A percentile compares a stretch with the other conserved stretches of the same genome.
Evolutionary conservation across 148 eudicot genomes (phyloP).

Genomic region (Arbutus unedo): DNA sequence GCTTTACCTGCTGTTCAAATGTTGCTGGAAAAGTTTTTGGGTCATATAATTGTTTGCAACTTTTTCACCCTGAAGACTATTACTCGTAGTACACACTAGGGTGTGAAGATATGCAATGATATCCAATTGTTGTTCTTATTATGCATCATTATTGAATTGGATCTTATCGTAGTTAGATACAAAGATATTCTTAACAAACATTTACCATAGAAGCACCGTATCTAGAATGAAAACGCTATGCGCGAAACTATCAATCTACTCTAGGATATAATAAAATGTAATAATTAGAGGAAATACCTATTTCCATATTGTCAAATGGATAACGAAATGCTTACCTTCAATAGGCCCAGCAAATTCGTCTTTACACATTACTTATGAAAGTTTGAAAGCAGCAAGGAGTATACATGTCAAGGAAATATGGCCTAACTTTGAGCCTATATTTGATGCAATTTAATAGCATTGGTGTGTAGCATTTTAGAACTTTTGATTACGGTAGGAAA

Average conservation of each 20-base stretch:
- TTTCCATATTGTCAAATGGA: no score
- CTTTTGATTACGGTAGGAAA: no score
- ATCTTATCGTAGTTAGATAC: not conserved
- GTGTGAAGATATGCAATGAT: not conserved
- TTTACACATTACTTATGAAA: no score
- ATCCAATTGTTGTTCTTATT: not conserved
- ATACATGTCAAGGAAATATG: no score
- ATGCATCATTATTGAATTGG: not conserved
- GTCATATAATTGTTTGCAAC: not conserved
- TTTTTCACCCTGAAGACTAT: not conserved
- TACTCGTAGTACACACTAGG: not conserved
- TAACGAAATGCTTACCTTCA: not conserved
- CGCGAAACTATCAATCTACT: no score
- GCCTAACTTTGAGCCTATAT: no score
- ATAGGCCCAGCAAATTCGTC: not conserved
- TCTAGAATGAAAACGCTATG: no score
- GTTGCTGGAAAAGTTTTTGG: not conserved
- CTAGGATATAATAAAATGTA: no score
- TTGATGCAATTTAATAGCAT: no score
- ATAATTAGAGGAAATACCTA: not conserved
- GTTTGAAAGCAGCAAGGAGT: no score
- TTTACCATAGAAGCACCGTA: no score
- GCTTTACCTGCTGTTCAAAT: not conserved
- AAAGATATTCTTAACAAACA: not conserved
- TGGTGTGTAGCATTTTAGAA: no score